Percentiles rank a stretch among this genome's conserved stretches.
Evolutionary conservation across 768 basidiomycete genomes (phyloP).

Genomic region (Gymnopilus junonius): DNA sequence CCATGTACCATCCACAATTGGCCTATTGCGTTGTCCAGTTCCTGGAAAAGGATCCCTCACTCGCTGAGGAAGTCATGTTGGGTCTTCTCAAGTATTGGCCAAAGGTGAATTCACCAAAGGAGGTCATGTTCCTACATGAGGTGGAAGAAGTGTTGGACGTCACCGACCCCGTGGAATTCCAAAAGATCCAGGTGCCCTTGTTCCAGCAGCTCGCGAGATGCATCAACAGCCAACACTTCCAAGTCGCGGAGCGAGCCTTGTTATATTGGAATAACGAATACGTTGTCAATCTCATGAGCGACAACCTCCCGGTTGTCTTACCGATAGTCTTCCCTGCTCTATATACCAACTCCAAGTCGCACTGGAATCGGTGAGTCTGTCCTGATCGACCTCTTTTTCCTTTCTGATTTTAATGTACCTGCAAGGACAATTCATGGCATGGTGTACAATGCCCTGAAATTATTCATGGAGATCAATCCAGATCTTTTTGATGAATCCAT

Average conservation of each 20-base stretch:
- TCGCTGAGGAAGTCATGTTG: slow-evolving; percentile 95
- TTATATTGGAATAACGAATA: slow-evolving; percentile 99
- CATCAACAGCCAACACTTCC: slow-evolving; percentile 99
- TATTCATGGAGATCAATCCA: slow-evolving; percentile 99
- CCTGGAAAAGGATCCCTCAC: slow-evolving; percentile 88
- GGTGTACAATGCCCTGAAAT: slow-evolving; percentile 97
- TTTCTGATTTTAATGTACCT: slow-evolving; percentile 12
- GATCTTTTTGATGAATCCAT: slow-evolving; percentile 94
- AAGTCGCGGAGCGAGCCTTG: slow-evolving; percentile 96
- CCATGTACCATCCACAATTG: slow-evolving; percentile 97
- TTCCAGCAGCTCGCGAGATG: slow-evolving; percentile 96
- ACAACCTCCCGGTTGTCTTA: slow-evolving; percentile 85
- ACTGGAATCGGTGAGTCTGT: slow-evolving; percentile 92
- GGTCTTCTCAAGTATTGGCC: slow-evolving; percentile 99
- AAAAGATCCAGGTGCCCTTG: slow-evolving; percentile 91
- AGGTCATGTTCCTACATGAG: slow-evolving; percentile 99
- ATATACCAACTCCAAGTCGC: slow-evolving; percentile 94
- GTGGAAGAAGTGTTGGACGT: slow-evolving; percentile 99
- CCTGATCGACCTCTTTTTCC: neutral
- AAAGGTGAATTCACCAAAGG: slow-evolving; percentile 98
- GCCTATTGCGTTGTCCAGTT: slow-evolving; percentile 99
- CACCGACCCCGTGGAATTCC: slow-evolving; percentile 94
- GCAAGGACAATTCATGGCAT: slow-evolving; percentile 95
- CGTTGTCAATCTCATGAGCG: slow-evolving; percentile 98
- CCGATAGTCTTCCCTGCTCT: slow-evolving; percentile 97